phyloP scores from a whole-genome alignment of 2,329 filamentous ascomycete species.

The Raffaelea albimanens region DNA sequence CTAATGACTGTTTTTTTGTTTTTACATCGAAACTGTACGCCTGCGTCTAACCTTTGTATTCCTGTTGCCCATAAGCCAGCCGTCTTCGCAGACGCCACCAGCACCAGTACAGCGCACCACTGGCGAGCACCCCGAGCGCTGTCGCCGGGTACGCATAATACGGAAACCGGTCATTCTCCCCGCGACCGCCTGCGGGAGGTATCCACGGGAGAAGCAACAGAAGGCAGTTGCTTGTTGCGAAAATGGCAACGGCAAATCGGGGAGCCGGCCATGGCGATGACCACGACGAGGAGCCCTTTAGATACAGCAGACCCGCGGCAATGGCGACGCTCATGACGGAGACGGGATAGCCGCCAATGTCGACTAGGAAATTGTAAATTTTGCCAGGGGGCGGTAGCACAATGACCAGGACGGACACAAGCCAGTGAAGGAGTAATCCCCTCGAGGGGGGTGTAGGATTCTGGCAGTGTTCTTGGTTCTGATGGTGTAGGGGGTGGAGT shows the following conservation, averaged over 20 bases:
- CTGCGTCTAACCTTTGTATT: too few species aligned
- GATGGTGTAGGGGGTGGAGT: too few species aligned
- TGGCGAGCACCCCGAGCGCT: conserved; percentile 22
- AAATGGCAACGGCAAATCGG: conserved; percentile 19
- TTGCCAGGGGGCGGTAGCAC: conserved; percentile 36
- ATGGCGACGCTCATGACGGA: conserved; percentile 24
- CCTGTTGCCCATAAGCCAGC: too few species aligned
- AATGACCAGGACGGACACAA: conserved; percentile 48
- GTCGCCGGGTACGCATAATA: conserved; percentile 27
- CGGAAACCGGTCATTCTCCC: conserved; percentile 19
- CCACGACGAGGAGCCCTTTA: conserved; percentile 17
- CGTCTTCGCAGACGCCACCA: conserved; percentile 23
- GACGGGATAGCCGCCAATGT: conserved; percentile 28
- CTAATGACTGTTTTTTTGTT: too few species aligned
- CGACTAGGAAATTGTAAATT: conserved; percentile 28
- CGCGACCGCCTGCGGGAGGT: conserved; percentile 17
- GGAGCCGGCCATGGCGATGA: conserved; percentile 20
- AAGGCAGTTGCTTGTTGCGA: conserved; percentile 22
- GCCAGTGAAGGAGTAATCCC: conserved; percentile 47
- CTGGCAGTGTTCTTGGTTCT: too few species aligned
- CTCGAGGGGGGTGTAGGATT: conserved; percentile 14
- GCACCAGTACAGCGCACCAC: conserved; percentile 24
- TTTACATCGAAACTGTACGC: too few species aligned
- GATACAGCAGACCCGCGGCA: conserved; percentile 22
- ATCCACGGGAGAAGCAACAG: conserved; percentile 27